Percentiles rank a stretch among this genome's conserved stretches.
Evolutionary conservation across 2,329 filamentous ascomycete genomes (phyloP).

Genomic region (Monosporascus sp.): DNA sequence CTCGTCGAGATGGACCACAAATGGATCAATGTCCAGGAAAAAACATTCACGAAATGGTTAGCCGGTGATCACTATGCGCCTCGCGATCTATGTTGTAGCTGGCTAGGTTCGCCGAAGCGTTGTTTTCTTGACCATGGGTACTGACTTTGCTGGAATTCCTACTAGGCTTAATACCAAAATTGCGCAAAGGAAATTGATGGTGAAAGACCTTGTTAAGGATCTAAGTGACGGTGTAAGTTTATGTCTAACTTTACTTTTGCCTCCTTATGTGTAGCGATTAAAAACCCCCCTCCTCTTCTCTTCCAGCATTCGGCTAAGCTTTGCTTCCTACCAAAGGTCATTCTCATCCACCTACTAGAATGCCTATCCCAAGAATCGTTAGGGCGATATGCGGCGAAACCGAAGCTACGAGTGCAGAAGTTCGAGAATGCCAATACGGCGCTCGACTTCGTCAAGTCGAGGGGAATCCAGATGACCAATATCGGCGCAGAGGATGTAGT

Average conservation of each 20-base stretch:
- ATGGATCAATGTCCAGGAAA: conserved; percentile 84
- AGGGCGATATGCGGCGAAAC: conserved; percentile 92
- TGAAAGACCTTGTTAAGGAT: conserved; percentile 83
- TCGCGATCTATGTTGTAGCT: not conserved
- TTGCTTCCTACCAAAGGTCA: conserved; percentile 52
- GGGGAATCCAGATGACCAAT: conserved; percentile 95
- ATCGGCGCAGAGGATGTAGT: conserved; percentile 98
- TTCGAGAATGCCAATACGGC: conserved; percentile 98
- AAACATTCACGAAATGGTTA: conserved; percentile 98
- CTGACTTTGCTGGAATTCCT: conserved; percentile 16
- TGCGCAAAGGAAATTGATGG: conserved; percentile 67
- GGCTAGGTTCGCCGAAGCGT: conserved; percentile 8
- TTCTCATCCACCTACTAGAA: conserved; percentile 95
- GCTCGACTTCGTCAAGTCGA: conserved; percentile 84
- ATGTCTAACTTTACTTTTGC: not conserved
- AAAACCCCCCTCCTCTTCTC: not conserved
- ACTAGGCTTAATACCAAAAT: conserved; percentile 93
- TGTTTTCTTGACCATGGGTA: conserved; percentile 7
- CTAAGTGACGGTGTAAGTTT: conserved; percentile 84
- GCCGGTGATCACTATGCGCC: conserved; percentile 13
- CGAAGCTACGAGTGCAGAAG: conserved; percentile 90
- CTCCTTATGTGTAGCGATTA: not conserved
- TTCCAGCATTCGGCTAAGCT: conserved; percentile 9
- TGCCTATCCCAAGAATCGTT: conserved; percentile 92
- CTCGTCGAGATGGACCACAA: conserved; percentile 60